Conservation (phyloP, 352 stramenopile genomes). For the Phytophthora litchii region DNA sequence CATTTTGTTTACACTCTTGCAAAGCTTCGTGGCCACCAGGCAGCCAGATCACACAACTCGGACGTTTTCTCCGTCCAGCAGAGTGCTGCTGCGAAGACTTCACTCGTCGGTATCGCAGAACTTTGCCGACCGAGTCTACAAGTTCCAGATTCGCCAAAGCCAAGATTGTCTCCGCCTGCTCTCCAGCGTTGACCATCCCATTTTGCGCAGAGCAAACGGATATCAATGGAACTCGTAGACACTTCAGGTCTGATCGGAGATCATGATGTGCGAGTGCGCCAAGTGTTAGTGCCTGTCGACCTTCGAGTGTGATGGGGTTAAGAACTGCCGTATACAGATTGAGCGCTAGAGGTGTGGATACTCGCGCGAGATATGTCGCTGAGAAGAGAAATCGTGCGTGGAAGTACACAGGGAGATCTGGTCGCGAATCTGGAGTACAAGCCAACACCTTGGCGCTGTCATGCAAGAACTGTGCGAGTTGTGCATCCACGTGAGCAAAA, state of each 20-base stretch:
- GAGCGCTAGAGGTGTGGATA: conserved; percentile 93
- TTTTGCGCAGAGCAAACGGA: conserved; percentile 89
- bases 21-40: conserved; percentile 93
- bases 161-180: conserved; percentile 83
- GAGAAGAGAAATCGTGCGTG: conserved; percentile 95
- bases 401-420: conserved; percentile 96
- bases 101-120: conserved; percentile 44
- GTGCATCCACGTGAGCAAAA: conserved; percentile 89
- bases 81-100: conserved; percentile 21
- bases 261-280: conserved; percentile 89
- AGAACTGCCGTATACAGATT: conserved; percentile 96
- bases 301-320: conserved; percentile 93
- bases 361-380: conserved; percentile 87
- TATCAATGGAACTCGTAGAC: conserved; percentile 84
- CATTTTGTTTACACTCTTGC: conserved; percentile 91
- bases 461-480: conserved; percentile 93
- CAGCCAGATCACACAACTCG: conserved; percentile 81
- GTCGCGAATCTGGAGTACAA: conserved; percentile 88
- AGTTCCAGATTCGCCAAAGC: conserved; percentile 51
- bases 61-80: conserved; percentile 22
- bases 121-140: conserved; percentile 85
- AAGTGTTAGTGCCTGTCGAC: conserved; percentile 89
- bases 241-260: conserved; percentile 49
- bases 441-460: conserved; percentile 95
- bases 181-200: conserved; percentile 78